Evolutionary conservation across 805 yeast species (phyloP).

Genomic region (Cyberlindnera sargentensis): DNA sequence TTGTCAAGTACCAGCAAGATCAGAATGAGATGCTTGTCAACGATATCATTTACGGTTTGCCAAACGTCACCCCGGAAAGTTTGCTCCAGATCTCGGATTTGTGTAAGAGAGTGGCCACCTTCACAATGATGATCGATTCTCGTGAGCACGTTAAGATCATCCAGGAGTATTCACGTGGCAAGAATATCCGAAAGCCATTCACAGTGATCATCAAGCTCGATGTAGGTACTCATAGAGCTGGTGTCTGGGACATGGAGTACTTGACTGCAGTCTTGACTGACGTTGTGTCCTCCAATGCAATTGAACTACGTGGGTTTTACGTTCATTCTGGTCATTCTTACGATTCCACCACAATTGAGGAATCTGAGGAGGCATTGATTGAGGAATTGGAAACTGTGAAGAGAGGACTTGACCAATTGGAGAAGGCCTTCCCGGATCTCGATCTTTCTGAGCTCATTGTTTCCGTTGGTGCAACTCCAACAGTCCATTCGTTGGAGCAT

Average conservation of each 20-base stretch:
- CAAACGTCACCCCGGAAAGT: slow-evolving; percentile 43
- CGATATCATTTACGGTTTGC: slow-evolving; percentile 54
- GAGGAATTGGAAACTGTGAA: slow-evolving; percentile 54
- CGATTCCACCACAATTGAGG: slow-evolving; percentile 34
- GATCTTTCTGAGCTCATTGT: slow-evolving; percentile 38
- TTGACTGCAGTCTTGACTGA: slow-evolving; percentile 32
- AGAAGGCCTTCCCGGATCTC: slow-evolving; percentile 27
- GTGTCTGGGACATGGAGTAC: slow-evolving; percentile 31
- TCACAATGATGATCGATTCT: slow-evolving; percentile 58
- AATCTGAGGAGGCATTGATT: slow-evolving; percentile 42
- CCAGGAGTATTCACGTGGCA: slow-evolving; percentile 26
- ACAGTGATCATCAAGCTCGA: slow-evolving; percentile 61
- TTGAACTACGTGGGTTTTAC: slow-evolving; percentile 59
- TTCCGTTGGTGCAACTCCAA: slow-evolving; percentile 81
- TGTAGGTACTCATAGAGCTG: slow-evolving; percentile 70
- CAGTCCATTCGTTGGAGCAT: slow-evolving; percentile 52
- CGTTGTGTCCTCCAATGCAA: slow-evolving; percentile 23
- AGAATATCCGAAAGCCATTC: slow-evolving; percentile 37
- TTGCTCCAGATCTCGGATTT: slow-evolving; percentile 42
- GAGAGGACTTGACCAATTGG: slow-evolving; percentile 37
- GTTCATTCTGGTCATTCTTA: slow-evolving; percentile 81
- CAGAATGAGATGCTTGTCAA: slow-evolving; percentile 24
- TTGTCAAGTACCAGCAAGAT: slow-evolving; percentile 28
- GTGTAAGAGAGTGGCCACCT: slow-evolving; percentile 32
- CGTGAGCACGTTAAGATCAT: slow-evolving; percentile 47